phyloP scores from a whole-genome alignment of 2,329 filamentous ascomycete species.

The Fusarium coffeatum region DNA sequence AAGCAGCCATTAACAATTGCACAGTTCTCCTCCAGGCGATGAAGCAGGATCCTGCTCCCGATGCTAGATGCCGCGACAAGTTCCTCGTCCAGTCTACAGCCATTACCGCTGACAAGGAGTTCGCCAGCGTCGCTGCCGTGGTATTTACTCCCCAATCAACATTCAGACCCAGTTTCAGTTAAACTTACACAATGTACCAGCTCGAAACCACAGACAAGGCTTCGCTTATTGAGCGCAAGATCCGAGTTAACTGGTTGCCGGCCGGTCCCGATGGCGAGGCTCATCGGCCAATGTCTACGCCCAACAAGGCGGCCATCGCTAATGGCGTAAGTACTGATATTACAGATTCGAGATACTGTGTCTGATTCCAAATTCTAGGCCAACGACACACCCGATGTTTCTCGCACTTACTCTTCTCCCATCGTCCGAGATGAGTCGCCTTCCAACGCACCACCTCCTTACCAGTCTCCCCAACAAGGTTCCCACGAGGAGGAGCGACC shows the following conservation, averaged over 20 bases:
- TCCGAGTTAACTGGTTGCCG: conserved; percentile 86
- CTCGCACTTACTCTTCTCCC: conserved; percentile 61
- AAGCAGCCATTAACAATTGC: conserved; percentile 22
- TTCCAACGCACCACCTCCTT: conserved; percentile 51
- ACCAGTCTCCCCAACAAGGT: conserved; percentile 50
- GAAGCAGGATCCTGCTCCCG: conserved; percentile 90
- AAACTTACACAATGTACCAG: conserved; percentile 56
- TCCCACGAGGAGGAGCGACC: conserved; percentile 47
- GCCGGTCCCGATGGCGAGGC: conserved; percentile 61
- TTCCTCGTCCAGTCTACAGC: conserved; percentile 94
- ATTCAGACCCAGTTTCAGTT: background rate
- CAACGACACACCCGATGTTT: conserved; percentile 58
- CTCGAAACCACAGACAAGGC: conserved; percentile 84
- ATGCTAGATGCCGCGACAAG: conserved; percentile 95
- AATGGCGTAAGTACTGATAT: conserved; percentile 56
- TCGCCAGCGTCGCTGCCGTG: conserved; percentile 81
- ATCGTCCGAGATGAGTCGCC: conserved; percentile 50
- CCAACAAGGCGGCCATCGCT: conserved; percentile 54
- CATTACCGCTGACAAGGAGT: conserved; percentile 86
- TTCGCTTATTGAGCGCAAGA: conserved; percentile 91
- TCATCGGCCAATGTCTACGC: conserved; percentile 51
- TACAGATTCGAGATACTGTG: background rate
- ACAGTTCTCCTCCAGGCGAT: conserved; percentile 95
- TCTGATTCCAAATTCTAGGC: conserved; percentile 44
- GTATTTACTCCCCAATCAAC: conserved; percentile 62